Percentiles rank a stretch among this genome's conserved stretches.
Conservation (phyloP, 371 early-diverging fungal species). For the Blyttiomyces sp. region DNA sequence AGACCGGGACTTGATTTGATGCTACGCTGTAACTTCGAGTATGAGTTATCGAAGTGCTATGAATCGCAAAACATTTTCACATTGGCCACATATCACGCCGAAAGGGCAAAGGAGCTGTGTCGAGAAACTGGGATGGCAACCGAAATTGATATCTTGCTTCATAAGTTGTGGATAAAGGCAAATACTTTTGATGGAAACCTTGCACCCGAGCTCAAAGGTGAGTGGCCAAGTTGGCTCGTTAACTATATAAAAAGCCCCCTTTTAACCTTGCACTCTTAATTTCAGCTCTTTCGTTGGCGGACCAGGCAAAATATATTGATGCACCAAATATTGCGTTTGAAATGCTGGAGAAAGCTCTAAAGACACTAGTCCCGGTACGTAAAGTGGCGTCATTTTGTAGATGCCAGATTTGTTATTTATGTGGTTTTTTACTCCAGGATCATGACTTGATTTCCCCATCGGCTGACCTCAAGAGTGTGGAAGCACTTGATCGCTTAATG, state of each 20-base stretch:
- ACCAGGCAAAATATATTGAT: constrained; percentile 23
- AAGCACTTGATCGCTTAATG: constrained; percentile 3
- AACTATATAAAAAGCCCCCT: background rate
- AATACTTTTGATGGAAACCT: constrained; percentile 29
- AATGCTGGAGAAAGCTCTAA: constrained; percentile 19
- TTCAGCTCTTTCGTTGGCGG: constrained; percentile 23
- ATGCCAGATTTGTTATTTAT: background rate
- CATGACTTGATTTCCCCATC: constrained; percentile 20
- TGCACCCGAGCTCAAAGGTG: constrained; percentile 22
- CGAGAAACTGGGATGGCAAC: background rate
- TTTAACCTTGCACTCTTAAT: background rate
- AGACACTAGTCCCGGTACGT: constrained; percentile 13
- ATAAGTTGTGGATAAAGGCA: constrained; percentile 26
- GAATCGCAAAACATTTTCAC: constrained; percentile 26
- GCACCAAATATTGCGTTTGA: constrained; percentile 13
- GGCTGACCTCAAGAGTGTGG: background rate
- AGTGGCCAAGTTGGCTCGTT: too few species aligned
- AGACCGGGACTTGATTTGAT: constrained; percentile 1
- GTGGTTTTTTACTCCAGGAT: constrained; percentile 6
- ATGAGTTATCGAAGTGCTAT: constrained; percentile 23
- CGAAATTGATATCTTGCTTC: constrained; percentile 22
- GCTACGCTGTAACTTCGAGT: constrained; percentile 8
- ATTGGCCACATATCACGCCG: constrained; percentile 19
- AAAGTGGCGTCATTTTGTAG: background rate
- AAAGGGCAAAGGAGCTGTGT: constrained; percentile 15